phyloP scores from a whole-genome alignment of 1,284 basidiomycete species.

The Porodaedalea pini region DNA sequence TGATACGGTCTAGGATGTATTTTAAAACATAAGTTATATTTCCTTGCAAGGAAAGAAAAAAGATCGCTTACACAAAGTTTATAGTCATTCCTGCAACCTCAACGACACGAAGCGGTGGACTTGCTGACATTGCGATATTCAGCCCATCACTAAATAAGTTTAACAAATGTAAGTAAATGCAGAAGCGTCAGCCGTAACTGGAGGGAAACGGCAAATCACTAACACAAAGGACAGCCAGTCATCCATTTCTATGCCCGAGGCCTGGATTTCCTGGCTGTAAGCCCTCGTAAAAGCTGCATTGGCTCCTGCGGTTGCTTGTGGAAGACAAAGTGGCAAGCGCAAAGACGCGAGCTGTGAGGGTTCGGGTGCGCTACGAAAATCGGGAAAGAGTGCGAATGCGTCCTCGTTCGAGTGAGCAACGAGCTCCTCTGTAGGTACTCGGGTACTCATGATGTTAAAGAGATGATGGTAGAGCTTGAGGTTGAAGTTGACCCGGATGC shows the following conservation, averaged over 20 bases:
- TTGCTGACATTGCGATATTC: constrained; percentile 21
- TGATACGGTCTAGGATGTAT: constrained; percentile 17
- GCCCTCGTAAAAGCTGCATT: constrained; percentile 5
- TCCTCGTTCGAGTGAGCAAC: not conserved
- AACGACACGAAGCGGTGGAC: constrained; percentile 23
- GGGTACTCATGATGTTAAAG: not conserved
- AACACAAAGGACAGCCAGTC: constrained; percentile 9
- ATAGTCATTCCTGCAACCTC: constrained; percentile 20
- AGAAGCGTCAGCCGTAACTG: not conserved
- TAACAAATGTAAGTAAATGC: not conserved
- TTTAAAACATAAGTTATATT: not conserved
- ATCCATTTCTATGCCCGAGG: constrained; percentile 6
- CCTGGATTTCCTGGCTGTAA: constrained; percentile 3
- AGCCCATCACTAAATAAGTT: constrained; percentile 8
- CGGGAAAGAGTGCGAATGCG: not conserved
- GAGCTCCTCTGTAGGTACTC: not conserved
- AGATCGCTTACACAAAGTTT: constrained; percentile 22
- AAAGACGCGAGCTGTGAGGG: not conserved
- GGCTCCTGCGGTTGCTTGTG: not conserved
- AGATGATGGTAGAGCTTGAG: too few relatives aligned
- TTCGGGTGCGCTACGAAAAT: not conserved
- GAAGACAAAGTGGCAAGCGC: constrained; percentile 3
- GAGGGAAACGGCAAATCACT: not conserved
- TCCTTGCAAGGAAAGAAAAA: not conserved
- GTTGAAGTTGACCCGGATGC: too few relatives aligned